Percentiles rank a stretch among this genome's conserved stretches.
phyloP scores from a whole-genome alignment of 148 eudicot genomes.

The Linanthus parryae region DNA sequence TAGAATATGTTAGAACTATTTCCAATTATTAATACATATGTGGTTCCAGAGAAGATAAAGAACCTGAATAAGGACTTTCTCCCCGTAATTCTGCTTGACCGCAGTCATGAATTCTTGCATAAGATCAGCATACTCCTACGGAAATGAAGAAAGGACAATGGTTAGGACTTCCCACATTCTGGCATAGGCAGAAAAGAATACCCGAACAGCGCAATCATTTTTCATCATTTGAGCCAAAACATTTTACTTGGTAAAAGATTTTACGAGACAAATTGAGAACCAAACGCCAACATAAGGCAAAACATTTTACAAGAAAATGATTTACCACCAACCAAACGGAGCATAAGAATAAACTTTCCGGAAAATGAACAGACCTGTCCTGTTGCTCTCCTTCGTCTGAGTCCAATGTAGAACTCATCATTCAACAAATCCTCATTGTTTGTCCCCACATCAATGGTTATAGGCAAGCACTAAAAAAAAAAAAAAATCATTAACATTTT shows the following conservation, averaged over 20 bases:
- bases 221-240: too few species aligned
- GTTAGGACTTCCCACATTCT: too few species aligned
- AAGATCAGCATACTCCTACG: conserved; percentile 92
- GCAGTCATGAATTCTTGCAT: conserved; percentile 90
- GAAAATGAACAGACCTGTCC: conserved; percentile 98
- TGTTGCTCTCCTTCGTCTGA: conserved; percentile 86
- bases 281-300: too few species aligned
- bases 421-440: conserved; percentile 75
- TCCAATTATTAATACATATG: too few species aligned
- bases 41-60: background rate
- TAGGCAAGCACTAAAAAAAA: conserved; percentile 80
- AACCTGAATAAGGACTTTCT: conserved; percentile 95
- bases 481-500: background rate
- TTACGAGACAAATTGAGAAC: too few species aligned
- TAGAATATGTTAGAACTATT: background rate
- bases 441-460: conserved; percentile 97
- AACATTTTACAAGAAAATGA: too few species aligned
- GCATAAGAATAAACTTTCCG: too few species aligned
- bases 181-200: too few species aligned
- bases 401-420: conserved; percentile 94
- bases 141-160: too few species aligned
- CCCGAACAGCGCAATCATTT: background rate
- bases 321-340: too few species aligned
- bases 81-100: conserved; percentile 90
- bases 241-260: too few species aligned